Evolutionary conservation across 2,329 filamentous ascomycete genomes (phyloP).

Genomic region (Ambrosiella cleistominuta): DNA sequence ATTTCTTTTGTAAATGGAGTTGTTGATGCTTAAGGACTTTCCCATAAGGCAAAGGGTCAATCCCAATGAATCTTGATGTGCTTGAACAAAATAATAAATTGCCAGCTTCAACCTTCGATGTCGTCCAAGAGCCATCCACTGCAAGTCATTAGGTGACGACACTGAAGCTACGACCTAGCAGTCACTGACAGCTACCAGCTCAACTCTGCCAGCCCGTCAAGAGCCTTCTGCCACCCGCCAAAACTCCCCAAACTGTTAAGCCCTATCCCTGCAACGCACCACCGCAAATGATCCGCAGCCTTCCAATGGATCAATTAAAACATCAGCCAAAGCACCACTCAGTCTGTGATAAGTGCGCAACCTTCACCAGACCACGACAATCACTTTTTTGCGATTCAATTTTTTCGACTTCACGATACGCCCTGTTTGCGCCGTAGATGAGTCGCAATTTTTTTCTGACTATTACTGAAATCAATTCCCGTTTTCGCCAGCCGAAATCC

Average conservation of each 20-base stretch:
- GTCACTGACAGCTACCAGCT: neutral
- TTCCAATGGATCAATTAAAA: neutral
- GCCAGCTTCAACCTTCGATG: neutral
- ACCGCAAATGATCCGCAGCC: neutral
- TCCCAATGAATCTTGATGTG: too few relatives aligned
- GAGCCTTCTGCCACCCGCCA: neutral
- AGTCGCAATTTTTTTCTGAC: neutral
- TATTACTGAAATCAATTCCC: neutral
- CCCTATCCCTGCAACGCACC: constrained; percentile 5
- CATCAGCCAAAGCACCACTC: neutral
- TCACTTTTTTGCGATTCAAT: neutral
- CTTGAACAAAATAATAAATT: too few relatives aligned
- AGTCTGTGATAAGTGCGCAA: neutral
- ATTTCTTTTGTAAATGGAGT: neutral
- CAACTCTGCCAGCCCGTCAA: neutral
- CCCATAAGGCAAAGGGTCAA: too few relatives aligned
- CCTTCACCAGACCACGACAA: neutral
- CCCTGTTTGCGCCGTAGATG: neutral
- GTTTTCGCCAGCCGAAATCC: constrained; percentile 3
- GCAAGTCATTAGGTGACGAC: neutral
- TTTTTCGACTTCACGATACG: neutral
- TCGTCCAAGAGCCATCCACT: neutral
- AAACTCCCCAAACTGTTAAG: neutral
- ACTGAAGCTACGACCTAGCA: neutral
- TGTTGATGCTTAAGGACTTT: neutral